These are phyloP conservation scores for Rhodotorula diobovata DNA, from an alignment of 768 basidiomycete species.

Conservation along the genomic window DNA sequence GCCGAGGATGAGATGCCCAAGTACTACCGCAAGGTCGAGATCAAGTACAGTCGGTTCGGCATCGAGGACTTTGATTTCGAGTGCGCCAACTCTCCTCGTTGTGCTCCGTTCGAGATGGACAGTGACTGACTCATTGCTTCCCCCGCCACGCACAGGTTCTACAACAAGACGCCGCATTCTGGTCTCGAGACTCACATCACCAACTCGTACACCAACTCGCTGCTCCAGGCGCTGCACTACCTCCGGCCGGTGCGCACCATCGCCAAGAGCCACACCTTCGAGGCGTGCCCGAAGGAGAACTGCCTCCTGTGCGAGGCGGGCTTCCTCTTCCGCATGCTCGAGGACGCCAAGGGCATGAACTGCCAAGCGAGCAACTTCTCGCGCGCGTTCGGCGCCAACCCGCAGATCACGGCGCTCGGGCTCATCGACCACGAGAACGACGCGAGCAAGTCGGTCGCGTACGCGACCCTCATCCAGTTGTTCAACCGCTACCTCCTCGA, in stretches of 20 bases:
- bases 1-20: conserved; percentile 56
- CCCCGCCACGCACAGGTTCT: conserved; percentile 59
- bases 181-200: conserved; percentile 95
- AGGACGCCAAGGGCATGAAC: conserved; percentile 87
- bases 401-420: conserved; percentile 78
- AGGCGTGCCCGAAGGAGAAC: conserved; percentile 80
- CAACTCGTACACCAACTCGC: conserved; percentile 90
- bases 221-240: conserved; percentile 88
- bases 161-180: conserved; percentile 82
- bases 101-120: not conserved
- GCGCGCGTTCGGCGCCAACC: conserved; percentile 80
- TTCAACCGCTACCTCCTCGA: conserved; percentile 94
- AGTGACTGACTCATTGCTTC: not conserved
- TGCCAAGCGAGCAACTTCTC: conserved; percentile 98
- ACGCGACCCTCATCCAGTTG: conserved; percentile 82
- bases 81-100: conserved; percentile 55
- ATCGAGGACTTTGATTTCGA: conserved; percentile 99
- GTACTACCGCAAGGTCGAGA: conserved; percentile 86
- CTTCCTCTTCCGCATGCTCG: conserved; percentile 89
- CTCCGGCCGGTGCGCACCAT: conserved; percentile 67
- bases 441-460: conserved; percentile 46
- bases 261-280: conserved; percentile 87
- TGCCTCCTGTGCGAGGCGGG: conserved; percentile 93
- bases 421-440: conserved; percentile 80
- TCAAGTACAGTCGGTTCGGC: conserved; percentile 96